A percentile compares a stretch with the other conserved stretches of the same genome.
Evolutionary conservation across 73 alveolate genomes (phyloP).

Genomic region (Tetrahymena thermophila): DNA sequence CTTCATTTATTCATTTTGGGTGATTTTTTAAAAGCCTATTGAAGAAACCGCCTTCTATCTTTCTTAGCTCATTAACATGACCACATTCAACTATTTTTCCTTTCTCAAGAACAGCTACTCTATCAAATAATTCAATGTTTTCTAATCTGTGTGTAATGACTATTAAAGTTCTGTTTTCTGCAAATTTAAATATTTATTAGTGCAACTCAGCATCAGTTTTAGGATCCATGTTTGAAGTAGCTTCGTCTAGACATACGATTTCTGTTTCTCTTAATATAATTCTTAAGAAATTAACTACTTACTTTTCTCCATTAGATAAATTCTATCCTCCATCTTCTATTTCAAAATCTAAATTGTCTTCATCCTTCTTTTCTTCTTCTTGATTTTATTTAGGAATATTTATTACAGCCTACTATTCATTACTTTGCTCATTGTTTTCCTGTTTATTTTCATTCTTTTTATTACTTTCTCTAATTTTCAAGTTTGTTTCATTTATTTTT

Average conservation of each 20-base stretch:
- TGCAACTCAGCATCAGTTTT: conserved; percentile 66
- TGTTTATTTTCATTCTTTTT: background rate
- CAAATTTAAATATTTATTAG: conserved; percentile 22
- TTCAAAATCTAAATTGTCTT: conserved; percentile 40
- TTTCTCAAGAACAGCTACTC: conserved; percentile 20
- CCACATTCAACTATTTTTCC: conserved; percentile 36
- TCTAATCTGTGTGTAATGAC: conserved; percentile 40
- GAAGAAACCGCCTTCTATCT: conserved; percentile 6
- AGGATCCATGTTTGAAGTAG: conserved; percentile 70
- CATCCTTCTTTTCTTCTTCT: conserved; percentile 5
- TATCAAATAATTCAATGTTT: conserved; percentile 18
- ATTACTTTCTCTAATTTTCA: background rate
- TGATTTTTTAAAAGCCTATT: background rate
- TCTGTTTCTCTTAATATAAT: conserved; percentile 56
- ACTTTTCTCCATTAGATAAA: conserved; percentile 69
- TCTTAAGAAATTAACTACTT: conserved; percentile 65
- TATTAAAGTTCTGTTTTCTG: conserved; percentile 24
- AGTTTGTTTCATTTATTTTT: background rate
- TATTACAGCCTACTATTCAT: background rate
- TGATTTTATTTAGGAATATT: background rate
- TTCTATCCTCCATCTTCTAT: conserved; percentile 61
- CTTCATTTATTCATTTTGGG: background rate
- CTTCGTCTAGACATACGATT: conserved; percentile 70
- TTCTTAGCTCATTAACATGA: background rate
- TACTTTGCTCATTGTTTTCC: background rate